Percentiles rank a stretch among this genome's conserved stretches.
Evolutionary conservation across 352 stramenopile species (phyloP).

Genomic region (Globisporangium emineosum): DNA sequence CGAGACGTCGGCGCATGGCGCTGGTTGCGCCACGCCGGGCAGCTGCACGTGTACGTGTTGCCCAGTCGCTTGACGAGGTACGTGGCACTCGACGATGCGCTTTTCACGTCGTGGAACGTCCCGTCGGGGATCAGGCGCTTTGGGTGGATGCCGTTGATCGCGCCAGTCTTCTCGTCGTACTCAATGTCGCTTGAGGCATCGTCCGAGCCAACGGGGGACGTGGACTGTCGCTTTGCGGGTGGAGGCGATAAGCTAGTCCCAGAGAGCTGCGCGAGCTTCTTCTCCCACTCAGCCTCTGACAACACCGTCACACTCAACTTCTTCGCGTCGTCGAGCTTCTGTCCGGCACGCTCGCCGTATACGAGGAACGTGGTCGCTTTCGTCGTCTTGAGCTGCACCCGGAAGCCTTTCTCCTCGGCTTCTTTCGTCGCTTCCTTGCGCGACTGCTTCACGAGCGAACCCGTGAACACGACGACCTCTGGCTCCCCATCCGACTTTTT

Average conservation of each 20-base stretch:
- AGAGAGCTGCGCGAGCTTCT: conserved; percentile 18
- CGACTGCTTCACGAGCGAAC: conserved; percentile 23
- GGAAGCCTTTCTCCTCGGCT: conserved; percentile 26
- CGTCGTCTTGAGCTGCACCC: conserved; percentile 24
- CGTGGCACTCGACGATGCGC: conserved; percentile 45
- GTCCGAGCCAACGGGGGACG: background rate
- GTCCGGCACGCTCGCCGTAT: conserved; percentile 25
- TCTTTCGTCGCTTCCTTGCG: conserved; percentile 27
- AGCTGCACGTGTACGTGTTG: conserved; percentile 56
- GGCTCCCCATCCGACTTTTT: background rate
- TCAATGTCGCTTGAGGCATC: conserved; percentile 14
- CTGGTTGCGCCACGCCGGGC: conserved; percentile 67
- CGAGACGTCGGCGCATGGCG: conserved; percentile 35
- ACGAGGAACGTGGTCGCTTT: conserved; percentile 34
- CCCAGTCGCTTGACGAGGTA: conserved; percentile 55
- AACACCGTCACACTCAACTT: conserved; percentile 26
- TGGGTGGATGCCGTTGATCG: conserved; percentile 38
- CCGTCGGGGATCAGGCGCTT: conserved; percentile 36
- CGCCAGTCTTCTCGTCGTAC: conserved; percentile 42
- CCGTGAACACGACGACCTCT: conserved; percentile 28
- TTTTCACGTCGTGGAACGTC: conserved; percentile 44
- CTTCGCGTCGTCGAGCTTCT: conserved; percentile 31
- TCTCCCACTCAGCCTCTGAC: conserved; percentile 32
- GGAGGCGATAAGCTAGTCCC: background rate
- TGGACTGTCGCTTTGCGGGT: conserved; percentile 18